Evolutionary conservation across 768 basidiomycete genomes (phyloP).

Genomic region (Wakefieldia striispora): DNA sequence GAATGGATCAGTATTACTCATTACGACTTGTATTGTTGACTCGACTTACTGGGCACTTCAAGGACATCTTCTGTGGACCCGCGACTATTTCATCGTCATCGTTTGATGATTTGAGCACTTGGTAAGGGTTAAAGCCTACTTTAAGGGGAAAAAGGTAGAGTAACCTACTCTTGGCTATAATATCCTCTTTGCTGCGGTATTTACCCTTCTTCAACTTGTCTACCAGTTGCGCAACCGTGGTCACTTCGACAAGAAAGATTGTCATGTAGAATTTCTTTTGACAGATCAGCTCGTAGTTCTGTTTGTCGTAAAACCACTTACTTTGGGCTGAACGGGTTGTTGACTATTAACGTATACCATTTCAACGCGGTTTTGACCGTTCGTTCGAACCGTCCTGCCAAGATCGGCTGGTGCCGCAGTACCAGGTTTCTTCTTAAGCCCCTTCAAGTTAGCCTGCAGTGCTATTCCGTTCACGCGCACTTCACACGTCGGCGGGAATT

Average conservation of each 20-base stretch:
- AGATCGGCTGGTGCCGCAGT: conserved; percentile 89
- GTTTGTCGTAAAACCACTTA: conserved; percentile 27
- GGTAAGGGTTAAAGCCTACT: conserved; percentile 2
- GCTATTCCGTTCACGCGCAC: conserved; percentile 76
- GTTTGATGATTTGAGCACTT: conserved; percentile 57
- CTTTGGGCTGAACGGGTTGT: conserved; percentile 72
- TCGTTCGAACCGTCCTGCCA: conserved; percentile 38
- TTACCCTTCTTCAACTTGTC: conserved; percentile 67
- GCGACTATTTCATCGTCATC: conserved; percentile 93
- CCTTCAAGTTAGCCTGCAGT: conserved; percentile 77
- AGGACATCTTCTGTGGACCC: conserved; percentile 83
- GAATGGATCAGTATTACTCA: neutral
- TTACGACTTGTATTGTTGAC: neutral
- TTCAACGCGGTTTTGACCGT: conserved; percentile 65
- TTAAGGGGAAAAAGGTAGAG: neutral
- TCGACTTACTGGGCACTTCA: conserved; percentile 86
- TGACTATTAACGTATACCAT: conserved; percentile 91
- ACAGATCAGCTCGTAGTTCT: conserved; percentile 10
- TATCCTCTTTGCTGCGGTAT: conserved; percentile 58
- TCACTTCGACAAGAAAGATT: conserved; percentile 81
- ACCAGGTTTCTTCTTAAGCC: conserved; percentile 92
- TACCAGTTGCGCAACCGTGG: conserved; percentile 67
- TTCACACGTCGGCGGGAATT: conserved; percentile 92
- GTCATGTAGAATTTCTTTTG: conserved; percentile 92
- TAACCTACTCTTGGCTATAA: conserved; percentile 64